phyloP scores from a whole-genome alignment of 108 stramenopile genomes.

The Cyclotella sp. region DNA sequence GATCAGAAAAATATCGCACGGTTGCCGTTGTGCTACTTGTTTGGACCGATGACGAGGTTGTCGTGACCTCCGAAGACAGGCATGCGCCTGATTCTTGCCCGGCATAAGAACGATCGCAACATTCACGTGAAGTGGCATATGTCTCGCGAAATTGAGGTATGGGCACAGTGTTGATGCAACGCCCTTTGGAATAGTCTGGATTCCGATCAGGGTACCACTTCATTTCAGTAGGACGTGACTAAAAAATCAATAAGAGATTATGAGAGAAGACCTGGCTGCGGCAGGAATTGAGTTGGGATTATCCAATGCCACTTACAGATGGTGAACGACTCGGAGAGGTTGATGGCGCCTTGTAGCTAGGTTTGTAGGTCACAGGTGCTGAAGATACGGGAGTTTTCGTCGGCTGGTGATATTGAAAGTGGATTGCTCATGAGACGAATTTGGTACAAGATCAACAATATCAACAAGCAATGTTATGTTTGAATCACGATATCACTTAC shows the following conservation, averaged over 20 bases:
- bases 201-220: conserved; percentile 6
- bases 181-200: background rate
- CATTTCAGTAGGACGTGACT: background rate
- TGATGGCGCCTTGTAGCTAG: no score
- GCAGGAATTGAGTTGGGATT: background rate
- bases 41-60: background rate
- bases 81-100: conserved; percentile 9
- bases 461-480: no score
- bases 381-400: no score
- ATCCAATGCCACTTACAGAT: no score
- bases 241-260: background rate
- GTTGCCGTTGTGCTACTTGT: background rate
- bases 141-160: conserved; percentile 5
- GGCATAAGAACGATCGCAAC: conserved; percentile 3
- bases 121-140: background rate
- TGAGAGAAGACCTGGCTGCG: background rate
- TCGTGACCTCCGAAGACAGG: background rate
- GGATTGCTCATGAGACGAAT: no score
- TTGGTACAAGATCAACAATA: no score
- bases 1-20: background rate
- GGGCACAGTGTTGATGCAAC: conserved; percentile 1
- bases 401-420: no score
- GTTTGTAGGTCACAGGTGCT: no score
- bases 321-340: no score
- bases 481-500: background rate